Evolutionary conservation across 331 rosid species (phyloP).

Genomic region (Dryas integrifolia): DNA sequence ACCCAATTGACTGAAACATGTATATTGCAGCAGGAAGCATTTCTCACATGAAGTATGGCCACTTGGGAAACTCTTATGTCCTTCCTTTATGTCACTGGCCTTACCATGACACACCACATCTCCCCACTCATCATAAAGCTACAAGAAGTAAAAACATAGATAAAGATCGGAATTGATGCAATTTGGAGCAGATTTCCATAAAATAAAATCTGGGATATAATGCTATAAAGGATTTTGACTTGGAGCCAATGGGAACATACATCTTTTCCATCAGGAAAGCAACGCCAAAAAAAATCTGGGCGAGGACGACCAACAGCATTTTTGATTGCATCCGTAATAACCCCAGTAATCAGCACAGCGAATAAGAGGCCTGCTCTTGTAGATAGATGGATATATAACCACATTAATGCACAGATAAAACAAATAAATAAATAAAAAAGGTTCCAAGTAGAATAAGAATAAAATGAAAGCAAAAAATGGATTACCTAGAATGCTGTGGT

Average conservation of each 20-base stretch:
- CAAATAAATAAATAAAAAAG: not conserved
- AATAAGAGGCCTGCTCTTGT: constrained; percentile 58
- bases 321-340: constrained; percentile 75
- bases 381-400: not conserved
- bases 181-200: not conserved
- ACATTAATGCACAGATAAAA: not conserved
- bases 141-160: constrained; percentile 3
- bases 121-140: constrained; percentile 62
- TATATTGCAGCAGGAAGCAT: constrained; percentile 7
- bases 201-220: not conserved
- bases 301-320: constrained; percentile 83
- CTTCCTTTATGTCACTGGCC: constrained; percentile 65
- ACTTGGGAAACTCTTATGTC: constrained; percentile 90
- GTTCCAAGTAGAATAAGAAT: not conserved
- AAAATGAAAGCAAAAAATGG: not conserved
- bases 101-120: constrained; percentile 71
- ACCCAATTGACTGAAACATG: not conserved
- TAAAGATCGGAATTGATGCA: not conserved
- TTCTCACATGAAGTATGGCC: constrained; percentile 86
- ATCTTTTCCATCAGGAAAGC: constrained; percentile 79
- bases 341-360: constrained; percentile 68
- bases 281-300: constrained; percentile 92
- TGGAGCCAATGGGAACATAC: constrained; percentile 26
- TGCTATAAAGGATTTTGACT: too few relatives aligned
- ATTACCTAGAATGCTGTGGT: constrained; percentile 70